Evolutionary conservation across 108 stramenopile genomes (phyloP), one percentile per base, ranked within the genome.

Genomic region (Epithemia pelagica): DNA sequence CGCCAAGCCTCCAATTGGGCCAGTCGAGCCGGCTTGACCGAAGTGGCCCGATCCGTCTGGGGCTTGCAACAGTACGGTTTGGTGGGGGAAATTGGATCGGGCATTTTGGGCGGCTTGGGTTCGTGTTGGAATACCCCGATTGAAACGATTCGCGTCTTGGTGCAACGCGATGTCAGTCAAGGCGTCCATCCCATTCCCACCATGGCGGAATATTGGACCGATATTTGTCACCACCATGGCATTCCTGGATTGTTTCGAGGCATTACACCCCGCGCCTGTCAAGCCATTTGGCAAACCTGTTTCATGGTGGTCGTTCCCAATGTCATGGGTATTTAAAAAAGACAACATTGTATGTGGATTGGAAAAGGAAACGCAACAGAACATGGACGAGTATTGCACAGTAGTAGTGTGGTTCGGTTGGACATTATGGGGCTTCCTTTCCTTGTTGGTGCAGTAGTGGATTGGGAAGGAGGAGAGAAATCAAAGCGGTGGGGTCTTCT

Each of bases 301-400:
- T 83, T 78, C 56, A 75, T 83, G 77, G 82, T 83, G 18, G 82
- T 83, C 8, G 82, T 83, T 2, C 82, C 82, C n/a, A 80, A 79
- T 59, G 54, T 83, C 26, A 54, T 83, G 63, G 81, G 77, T 31
- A 60, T 82, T 23, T 82, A 76, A 32, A 58, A 21, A n/a, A n/a
- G n/a, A n/a, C n/a, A n/a, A n/a, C n/a, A n/a, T 15, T 52, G 52
- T 52, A 52, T n/a, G n/a, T n/a, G n/a, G n/a, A n/a, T n/a, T n/a
- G n/a, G n/a, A n/a, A n/a, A n/a, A n/a, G n/a, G n/a, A n/a, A n/a
- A n/a, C n/a, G n/a, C n/a, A n/a, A n/a, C n/a, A n/a, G n/a, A n/a
- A n/a, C n/a, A n/a, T n/a, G n/a, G n/a, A n/a, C n/a, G n/a, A n/a
- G n/a, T n/a, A n/a, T n/a, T n/a, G n/a, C n/a, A n/a, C n/a, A n/a